Base-by-base conservation (phyloP, 164 flowering plant species). In the Saururus chinensis region DNA sequence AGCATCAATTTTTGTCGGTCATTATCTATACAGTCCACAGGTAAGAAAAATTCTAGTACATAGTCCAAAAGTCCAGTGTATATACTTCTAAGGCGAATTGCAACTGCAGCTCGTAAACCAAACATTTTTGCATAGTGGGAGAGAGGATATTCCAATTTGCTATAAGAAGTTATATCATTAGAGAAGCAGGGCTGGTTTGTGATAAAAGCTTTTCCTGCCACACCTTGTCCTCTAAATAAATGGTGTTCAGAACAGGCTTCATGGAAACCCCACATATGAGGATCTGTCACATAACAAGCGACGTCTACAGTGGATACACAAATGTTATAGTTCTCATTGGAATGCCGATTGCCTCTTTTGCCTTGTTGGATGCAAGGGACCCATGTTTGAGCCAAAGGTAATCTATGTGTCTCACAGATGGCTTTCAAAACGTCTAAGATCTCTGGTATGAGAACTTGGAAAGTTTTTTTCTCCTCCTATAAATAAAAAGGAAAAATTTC, bases 321-420 rank as follows among this genome's bases (percentile, higher is more conserved):
- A 53, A 52, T 49, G 35, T 57, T 42, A 23, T 75, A 80, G 78
- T 85, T 89, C 61, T 86, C 92, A 20, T 82, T 69, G 0, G 89
- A 78, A 72, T 87, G 88, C 22, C 89, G 70, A 75, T 83, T 74
- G 19, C 95, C 85, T n/a, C 56, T 78, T 75, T 83, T 86, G 30
- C 87, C 80, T 71, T 82, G 90, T 65, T 80, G 84, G 41, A 66
- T 68, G 72, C 89, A 92, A 9, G 92, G 72, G 24, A 78, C 81
- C 98, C 98, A 89, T 24, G 92, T 84, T 70, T 86, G 98, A 45
- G 96, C 98, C 64, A 92, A 71, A 9, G 96, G 98, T 71, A 92
- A 67, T 63, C 66, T 70, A 66, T 86, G 89, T 10, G 85, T 74
- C 62, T 86, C 81, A 68, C 98, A 83, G n/a, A 80, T 85, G 52